phyloP scores from a whole-genome alignment of 2,329 filamentous ascomycete species.

The Falciphora oryzae region DNA sequence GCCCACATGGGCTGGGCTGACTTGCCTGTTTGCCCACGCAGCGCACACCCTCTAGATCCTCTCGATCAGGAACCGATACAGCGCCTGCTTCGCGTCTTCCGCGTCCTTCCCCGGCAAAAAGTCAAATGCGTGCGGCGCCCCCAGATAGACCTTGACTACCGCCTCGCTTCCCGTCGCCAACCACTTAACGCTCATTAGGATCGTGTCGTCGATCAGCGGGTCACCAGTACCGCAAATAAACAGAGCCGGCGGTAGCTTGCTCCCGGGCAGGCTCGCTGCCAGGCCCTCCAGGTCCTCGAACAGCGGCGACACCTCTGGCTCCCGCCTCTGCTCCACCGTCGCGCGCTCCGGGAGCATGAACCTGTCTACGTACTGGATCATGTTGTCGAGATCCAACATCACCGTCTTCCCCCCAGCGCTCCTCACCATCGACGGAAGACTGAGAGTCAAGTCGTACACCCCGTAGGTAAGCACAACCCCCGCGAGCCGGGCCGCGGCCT shows the following conservation, averaged over 20 bases:
- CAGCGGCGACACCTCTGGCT: slow-evolving; percentile 42
- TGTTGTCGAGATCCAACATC: slow-evolving; percentile 37
- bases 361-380: slow-evolving; percentile 16
- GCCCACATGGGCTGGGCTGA: no score
- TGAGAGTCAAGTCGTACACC: slow-evolving; percentile 40
- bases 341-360: no score
- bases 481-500: slow-evolving; percentile 32
- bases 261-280: slow-evolving; percentile 11
- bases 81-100: not conserved
- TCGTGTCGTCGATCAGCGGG: slow-evolving; percentile 30
- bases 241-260: slow-evolving; percentile 42
- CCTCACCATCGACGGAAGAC: slow-evolving; percentile 36
- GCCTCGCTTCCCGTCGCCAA: slow-evolving; percentile 20
- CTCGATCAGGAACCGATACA: no score
- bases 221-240: slow-evolving; percentile 51
- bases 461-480: slow-evolving; percentile 49
- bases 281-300: slow-evolving; percentile 37
- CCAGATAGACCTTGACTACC: slow-evolving; percentile 46
- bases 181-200: slow-evolving; percentile 47
- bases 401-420: slow-evolving; percentile 36
- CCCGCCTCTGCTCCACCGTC: slow-evolving; percentile 29
- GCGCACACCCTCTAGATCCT: no score
- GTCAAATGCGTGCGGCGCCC: slow-evolving; percentile 47
- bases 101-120: not conserved
- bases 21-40: no score